These are phyloP conservation scores for Aspergillus pseudoviridinutans DNA, from an alignment of 2,329 filamentous ascomycete genomes.

Conservation along the genomic window DNA sequence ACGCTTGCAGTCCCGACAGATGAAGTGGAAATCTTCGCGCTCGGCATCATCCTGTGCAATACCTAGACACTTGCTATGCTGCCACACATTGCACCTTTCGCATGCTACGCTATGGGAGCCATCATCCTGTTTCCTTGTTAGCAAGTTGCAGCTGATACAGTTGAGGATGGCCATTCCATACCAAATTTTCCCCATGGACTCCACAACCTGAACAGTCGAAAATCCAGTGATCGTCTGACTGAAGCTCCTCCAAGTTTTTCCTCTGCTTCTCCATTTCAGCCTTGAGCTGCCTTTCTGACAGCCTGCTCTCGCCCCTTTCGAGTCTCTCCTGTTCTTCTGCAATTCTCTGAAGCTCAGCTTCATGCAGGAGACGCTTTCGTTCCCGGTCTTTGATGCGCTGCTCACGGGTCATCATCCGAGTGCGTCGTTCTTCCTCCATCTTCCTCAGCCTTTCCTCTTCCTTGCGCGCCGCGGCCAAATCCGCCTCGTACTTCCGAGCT, in stretches of 20 bases:
- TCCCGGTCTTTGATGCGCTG: slow-evolving; percentile 83
- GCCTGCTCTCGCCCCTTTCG: slow-evolving; percentile 53
- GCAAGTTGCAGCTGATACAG: slow-evolving; percentile 5
- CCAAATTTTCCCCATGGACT: slow-evolving; percentile 75
- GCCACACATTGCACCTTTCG: slow-evolving; percentile 92
- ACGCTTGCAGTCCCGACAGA: slow-evolving; percentile 73
- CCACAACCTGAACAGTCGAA: slow-evolving; percentile 92
- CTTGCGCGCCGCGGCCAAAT: slow-evolving; percentile 59
- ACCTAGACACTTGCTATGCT: slow-evolving; percentile 88
- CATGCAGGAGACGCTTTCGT: slow-evolving; percentile 72
- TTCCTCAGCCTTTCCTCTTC: slow-evolving; percentile 60
- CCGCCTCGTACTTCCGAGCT: slow-evolving; percentile 60
- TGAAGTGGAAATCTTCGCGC: slow-evolving; percentile 77
- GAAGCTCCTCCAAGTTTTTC: slow-evolving; percentile 69
- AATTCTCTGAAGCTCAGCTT: slow-evolving; percentile 75
- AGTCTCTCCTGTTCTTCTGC: slow-evolving; percentile 69
- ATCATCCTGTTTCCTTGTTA: slow-evolving; percentile 60
- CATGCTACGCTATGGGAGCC: slow-evolving; percentile 91
- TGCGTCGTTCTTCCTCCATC: slow-evolving; percentile 70
- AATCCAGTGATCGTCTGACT: slow-evolving; percentile 78
- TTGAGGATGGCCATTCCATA: slow-evolving; percentile 28
- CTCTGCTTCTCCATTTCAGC: slow-evolving; percentile 76
- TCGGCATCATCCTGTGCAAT: slow-evolving; percentile 77
- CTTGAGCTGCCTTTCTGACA: slow-evolving; percentile 77
- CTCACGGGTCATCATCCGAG: slow-evolving; percentile 77